A percentile compares a stretch with the other conserved stretches of the same genome.
These are phyloP conservation scores for Akanthomyces lecanii DNA, from an alignment of 2,329 filamentous ascomycete genomes.

Conservation along the genomic window DNA sequence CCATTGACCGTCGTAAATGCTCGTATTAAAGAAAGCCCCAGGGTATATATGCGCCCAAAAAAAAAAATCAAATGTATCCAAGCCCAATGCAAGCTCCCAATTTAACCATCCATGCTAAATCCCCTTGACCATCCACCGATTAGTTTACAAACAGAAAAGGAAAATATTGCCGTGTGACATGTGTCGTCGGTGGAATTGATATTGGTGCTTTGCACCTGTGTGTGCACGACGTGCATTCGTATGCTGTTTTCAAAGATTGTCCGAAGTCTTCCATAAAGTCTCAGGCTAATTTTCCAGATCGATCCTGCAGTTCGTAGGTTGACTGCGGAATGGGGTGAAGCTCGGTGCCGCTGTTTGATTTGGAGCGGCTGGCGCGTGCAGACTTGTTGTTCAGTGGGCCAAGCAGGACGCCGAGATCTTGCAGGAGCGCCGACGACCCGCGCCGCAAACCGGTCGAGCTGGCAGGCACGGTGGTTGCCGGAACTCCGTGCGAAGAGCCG, in stretches of 20 bases:
- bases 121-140: not conserved
- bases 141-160: conserved; percentile 8
- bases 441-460: conserved; percentile 43
- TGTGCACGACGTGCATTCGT: not conserved
- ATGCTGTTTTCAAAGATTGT: conserved; percentile 23
- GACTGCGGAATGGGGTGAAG: conserved; percentile 44
- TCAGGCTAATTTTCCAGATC: conserved; percentile 28
- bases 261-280: conserved; percentile 37
- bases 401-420: conserved; percentile 54
- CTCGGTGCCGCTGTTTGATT: conserved; percentile 37
- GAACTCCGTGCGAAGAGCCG: conserved; percentile 31
- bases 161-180: not conserved
- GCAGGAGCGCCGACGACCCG: conserved; percentile 55
- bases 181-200: not conserved
- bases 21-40: not conserved
- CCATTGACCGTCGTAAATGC: not conserved
- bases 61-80: not conserved
- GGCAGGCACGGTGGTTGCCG: conserved; percentile 43
- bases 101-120: not conserved
- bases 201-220: not conserved
- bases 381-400: conserved; percentile 32
- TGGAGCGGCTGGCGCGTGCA: conserved; percentile 29
- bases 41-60: conserved; percentile 15
- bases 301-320: conserved; percentile 31
- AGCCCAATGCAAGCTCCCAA: conserved; percentile 4